These are phyloP conservation scores for Purshia tridentata DNA, from an alignment of 306 rosid genomes.

Conservation along the genomic window DNA sequence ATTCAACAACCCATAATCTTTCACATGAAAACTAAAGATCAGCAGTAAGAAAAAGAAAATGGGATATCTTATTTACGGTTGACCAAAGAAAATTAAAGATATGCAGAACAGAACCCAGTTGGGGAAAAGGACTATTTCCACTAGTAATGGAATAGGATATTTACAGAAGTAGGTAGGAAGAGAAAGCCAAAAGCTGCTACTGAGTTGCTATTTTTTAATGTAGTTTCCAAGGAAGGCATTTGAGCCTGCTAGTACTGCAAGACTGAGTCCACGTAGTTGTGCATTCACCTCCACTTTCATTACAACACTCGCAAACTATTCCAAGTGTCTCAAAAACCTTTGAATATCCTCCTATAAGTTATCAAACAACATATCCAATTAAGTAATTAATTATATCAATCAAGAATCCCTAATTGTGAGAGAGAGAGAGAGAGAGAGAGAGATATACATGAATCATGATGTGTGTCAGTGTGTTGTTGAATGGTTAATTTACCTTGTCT, in stretches of 20 bases:
- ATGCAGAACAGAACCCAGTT: too few species aligned
- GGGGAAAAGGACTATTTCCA: too few species aligned
- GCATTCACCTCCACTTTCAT: slow-evolving; percentile 35
- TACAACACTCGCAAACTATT: slow-evolving; percentile 44
- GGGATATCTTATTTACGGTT: too few species aligned
- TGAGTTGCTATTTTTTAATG: neutral
- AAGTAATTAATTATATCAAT: neutral
- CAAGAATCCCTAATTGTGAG: too few species aligned
- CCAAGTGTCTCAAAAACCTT: slow-evolving; percentile 33
- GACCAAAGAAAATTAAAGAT: too few species aligned
- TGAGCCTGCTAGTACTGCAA: slow-evolving; percentile 28
- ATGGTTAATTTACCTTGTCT: slow-evolving; percentile 22
- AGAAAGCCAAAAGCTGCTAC: neutral
- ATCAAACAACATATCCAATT: neutral
- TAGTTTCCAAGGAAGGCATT: slow-evolving; percentile 45
- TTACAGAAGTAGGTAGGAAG: neutral
- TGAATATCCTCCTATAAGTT: slow-evolving; percentile 24
- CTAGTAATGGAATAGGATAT: too few species aligned
- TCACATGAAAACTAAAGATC: too few species aligned
- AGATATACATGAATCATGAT: too few species aligned
- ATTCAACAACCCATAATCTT: too few species aligned
- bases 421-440: too few species aligned
- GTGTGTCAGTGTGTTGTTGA: too few species aligned
- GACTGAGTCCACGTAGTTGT: slow-evolving; percentile 26
- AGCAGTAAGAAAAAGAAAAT: too few species aligned